A percentile compares a stretch with the other conserved stretches of the same genome.
Evolutionary conservation across 2,329 filamentous ascomycete species (phyloP).

Genomic region (Cercospora nicotianae): DNA sequence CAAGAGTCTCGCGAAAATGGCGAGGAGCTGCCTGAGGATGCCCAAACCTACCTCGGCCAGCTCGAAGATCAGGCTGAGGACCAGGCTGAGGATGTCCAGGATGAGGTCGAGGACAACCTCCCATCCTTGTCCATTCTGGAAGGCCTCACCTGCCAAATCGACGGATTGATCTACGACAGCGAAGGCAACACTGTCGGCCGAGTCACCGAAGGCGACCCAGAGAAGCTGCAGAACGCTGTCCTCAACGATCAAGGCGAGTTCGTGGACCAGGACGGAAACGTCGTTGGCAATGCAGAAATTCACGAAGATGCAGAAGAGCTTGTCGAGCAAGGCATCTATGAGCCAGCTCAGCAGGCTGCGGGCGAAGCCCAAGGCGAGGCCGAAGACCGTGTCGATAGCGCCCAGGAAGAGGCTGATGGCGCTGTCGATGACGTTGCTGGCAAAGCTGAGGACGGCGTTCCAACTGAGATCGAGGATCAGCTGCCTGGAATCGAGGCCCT

Average conservation of each 20-base stretch:
- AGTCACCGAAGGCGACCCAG: conserved; percentile 50
- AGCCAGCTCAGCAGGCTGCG: conserved; percentile 45
- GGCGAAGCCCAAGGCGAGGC: conserved; percentile 46
- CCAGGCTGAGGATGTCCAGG: conserved; percentile 37
- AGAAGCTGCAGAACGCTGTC: conserved; percentile 50
- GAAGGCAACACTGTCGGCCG: conserved; percentile 53
- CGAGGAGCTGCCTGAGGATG: conserved; percentile 39
- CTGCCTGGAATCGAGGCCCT: conserved; percentile 55
- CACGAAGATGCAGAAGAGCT: conserved; percentile 47
- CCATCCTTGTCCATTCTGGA: conserved; percentile 50
- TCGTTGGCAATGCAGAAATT: conserved; percentile 54
- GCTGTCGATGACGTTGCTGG: conserved; percentile 36
- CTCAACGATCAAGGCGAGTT: conserved; percentile 58
- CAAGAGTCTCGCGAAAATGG: conserved; percentile 42
- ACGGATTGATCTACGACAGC: conserved; percentile 52
- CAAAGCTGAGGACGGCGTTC: conserved; percentile 32
- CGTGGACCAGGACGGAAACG: conserved; percentile 55
- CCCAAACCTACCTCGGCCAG: conserved; percentile 38
- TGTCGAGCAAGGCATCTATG: conserved; percentile 48
- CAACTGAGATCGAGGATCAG: conserved; percentile 47
- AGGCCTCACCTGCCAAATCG: conserved; percentile 49
- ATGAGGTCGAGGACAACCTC: conserved; percentile 38
- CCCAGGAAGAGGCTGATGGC: conserved; percentile 36
- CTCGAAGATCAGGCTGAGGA: conserved; percentile 28
- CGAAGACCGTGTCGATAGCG: conserved; percentile 44